Percentiles rank a stretch among this genome's conserved stretches.
Conservation (phyloP, 169 alveolate genomes). For the Blepharisma undulans region DNA sequence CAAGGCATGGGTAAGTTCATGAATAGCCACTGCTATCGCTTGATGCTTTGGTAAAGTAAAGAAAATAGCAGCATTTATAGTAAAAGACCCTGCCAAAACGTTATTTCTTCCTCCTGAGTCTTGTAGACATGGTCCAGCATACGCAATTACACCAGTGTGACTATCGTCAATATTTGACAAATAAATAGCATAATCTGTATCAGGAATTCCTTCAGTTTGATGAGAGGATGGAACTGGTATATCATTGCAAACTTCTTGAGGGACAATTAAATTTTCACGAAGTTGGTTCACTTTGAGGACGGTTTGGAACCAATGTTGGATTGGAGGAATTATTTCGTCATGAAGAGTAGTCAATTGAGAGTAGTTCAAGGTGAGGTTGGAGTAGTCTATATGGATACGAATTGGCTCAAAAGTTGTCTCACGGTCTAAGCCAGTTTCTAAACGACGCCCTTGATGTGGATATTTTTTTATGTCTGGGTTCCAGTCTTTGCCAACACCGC, state of each 20-base stretch:
- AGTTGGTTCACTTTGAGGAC: not conserved
- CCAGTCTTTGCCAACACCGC: too few relatives aligned
- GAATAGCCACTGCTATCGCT: not conserved
- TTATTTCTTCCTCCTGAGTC: not conserved
- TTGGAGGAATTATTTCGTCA: not conserved
- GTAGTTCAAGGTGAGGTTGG: not conserved
- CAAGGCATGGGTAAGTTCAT: slow-evolving; percentile 5
- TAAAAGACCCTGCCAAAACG: slow-evolving; percentile 4
- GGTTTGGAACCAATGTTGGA: not conserved
- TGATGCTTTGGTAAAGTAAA: not conserved
- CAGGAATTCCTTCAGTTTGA: not conserved
- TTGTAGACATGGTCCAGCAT: not conserved
- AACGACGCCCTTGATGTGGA: too few relatives aligned
- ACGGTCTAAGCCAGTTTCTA: not conserved
- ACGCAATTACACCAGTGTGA: not conserved
- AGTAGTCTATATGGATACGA: not conserved
- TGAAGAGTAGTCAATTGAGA: not conserved
- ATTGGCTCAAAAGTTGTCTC: not conserved
- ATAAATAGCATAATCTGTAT: not conserved
- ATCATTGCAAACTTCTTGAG: not conserved
- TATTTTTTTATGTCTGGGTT: too few relatives aligned
- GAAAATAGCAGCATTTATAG: not conserved
- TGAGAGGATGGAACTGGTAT: not conserved
- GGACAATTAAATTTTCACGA: not conserved
- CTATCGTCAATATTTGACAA: not conserved